A percentile compares a stretch with the other conserved stretches of the same genome.
Conservation (phyloP, 192 early-diverging fungal species). For the Glomus cerebriforme region DNA sequence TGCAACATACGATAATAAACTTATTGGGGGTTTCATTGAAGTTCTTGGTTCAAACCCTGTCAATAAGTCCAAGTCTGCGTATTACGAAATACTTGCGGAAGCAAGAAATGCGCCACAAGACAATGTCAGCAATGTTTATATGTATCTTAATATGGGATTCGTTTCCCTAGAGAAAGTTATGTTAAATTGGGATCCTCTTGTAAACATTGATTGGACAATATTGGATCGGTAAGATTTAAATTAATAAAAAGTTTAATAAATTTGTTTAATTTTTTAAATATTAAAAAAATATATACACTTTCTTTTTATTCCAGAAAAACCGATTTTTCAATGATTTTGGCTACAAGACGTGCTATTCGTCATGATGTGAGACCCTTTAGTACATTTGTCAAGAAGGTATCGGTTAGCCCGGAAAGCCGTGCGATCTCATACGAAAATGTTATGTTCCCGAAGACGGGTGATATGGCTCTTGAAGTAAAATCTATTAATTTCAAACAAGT, state of each 20-base stretch:
- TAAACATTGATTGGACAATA: constrained; percentile 40
- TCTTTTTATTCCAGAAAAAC: constrained; percentile 33
- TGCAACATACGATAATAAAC: background rate
- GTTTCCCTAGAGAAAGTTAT: constrained; percentile 46
- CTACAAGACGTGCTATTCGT: constrained; percentile 31
- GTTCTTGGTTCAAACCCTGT: background rate
- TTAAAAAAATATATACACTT: too few species aligned
- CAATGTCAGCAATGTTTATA: constrained; percentile 25
- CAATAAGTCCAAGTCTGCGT: background rate
- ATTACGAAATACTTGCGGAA: constrained; percentile 44
- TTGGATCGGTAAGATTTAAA: constrained; percentile 11
- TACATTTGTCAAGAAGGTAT: constrained; percentile 47
- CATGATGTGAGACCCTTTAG: constrained; percentile 45
- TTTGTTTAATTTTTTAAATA: background rate
- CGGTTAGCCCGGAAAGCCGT: constrained; percentile 29
- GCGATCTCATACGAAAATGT: constrained; percentile 45
- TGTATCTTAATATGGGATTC: constrained; percentile 38
- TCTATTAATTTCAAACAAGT: constrained; percentile 37
- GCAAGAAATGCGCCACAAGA: constrained; percentile 43
- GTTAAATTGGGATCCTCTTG: constrained; percentile 17
- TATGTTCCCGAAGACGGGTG: too few species aligned
- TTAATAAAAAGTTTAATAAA: background rate
- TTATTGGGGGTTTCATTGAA: background rate
- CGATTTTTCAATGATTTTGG: constrained; percentile 41
- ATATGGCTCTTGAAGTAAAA: constrained; percentile 39